These are phyloP conservation scores for Scutellaria barbata DNA, from an alignment of 257 asterid species.

Conservation along the genomic window DNA sequence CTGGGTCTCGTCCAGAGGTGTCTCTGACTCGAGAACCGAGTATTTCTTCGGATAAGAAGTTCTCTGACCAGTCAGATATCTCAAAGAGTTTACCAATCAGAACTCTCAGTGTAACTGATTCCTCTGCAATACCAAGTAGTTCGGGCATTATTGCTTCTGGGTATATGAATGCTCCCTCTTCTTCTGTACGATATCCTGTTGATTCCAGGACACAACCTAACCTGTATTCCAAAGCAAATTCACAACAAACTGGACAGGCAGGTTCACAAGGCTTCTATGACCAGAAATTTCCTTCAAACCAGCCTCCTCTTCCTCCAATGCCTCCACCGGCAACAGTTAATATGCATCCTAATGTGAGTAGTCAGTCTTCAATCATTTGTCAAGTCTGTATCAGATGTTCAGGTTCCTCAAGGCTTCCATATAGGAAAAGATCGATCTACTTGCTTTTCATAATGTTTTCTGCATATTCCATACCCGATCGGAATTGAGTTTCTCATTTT, in stretches of 20 bases:
- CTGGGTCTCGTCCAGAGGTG: slow-evolving; percentile 70
- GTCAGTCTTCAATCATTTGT: slow-evolving; percentile 55
- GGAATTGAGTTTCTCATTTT: slow-evolving; percentile 32
- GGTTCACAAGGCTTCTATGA: slow-evolving; percentile 72
- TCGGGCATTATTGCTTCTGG: slow-evolving; percentile 50
- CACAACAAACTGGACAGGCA: slow-evolving; percentile 45
- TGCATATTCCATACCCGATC: not conserved
- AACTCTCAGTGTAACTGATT: slow-evolving; percentile 45
- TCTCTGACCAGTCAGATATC: slow-evolving; percentile 59
- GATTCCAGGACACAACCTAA: slow-evolving; percentile 63
- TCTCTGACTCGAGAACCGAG: slow-evolving; percentile 72
- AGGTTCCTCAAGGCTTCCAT: slow-evolving; percentile 65
- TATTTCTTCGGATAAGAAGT: slow-evolving; percentile 78
- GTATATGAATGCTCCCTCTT: slow-evolving; percentile 50
- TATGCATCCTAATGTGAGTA: slow-evolving; percentile 47
- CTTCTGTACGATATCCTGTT: slow-evolving; percentile 46
- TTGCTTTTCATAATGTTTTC: slow-evolving; percentile 15
- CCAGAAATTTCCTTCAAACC: slow-evolving; percentile 61
- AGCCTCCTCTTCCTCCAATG: slow-evolving; percentile 75
- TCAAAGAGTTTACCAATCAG: slow-evolving; percentile 52
- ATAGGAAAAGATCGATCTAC: slow-evolving; percentile 38
- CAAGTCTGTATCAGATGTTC: slow-evolving; percentile 53
- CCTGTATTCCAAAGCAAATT: slow-evolving; percentile 49
- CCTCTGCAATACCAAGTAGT: slow-evolving; percentile 50
- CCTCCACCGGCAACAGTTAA: slow-evolving; percentile 69